Percentiles rank a stretch among this genome's conserved stretches.
Evolutionary conservation across 208 protist genomes (phyloP).

Genomic region (Endotrypanum monterogeii): DNA sequence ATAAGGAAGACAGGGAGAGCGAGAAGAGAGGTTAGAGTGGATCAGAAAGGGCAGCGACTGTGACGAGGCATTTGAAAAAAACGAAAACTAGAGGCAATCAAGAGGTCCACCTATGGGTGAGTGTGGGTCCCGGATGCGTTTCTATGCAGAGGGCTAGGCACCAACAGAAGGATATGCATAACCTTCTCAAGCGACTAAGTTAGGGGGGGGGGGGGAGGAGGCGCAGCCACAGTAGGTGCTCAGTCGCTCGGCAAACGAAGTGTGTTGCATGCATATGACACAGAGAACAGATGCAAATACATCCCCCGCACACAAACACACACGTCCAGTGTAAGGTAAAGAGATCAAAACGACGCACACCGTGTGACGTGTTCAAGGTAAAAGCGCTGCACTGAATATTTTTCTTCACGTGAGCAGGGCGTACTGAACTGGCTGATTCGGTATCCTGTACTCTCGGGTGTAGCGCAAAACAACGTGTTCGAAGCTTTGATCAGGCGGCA

Average conservation of each 20-base stretch:
- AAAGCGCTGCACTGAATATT: background rate
- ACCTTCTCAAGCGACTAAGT: background rate
- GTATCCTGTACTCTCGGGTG: constrained; percentile 63
- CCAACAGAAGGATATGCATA: background rate
- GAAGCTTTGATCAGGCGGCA: constrained; percentile 53
- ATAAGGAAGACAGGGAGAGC: too few species aligned
- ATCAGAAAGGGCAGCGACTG: background rate
- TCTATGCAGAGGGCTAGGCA: background rate
- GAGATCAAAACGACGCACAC: background rate
- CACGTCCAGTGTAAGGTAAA: too few species aligned
- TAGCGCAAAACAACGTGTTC: constrained; percentile 54
- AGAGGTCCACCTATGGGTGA: background rate
- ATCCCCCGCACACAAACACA: background rate
- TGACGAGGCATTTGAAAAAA: background rate
- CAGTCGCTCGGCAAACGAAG: too few species aligned
- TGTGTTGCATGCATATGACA: too few species aligned
- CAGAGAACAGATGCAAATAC: too few species aligned
- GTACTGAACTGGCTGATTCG: constrained; percentile 63
- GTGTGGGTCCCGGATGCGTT: background rate
- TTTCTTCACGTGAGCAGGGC: constrained; percentile 30
- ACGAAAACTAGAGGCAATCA: background rate
- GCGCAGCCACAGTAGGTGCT: too few species aligned
- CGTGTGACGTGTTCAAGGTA: background rate
- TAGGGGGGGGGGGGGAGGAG: too few species aligned
- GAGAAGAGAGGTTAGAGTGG: too few species aligned